Base-by-base conservation (phyloP, 352 stramenopile genomes). In the Globisporangium iwayamae region DNA sequence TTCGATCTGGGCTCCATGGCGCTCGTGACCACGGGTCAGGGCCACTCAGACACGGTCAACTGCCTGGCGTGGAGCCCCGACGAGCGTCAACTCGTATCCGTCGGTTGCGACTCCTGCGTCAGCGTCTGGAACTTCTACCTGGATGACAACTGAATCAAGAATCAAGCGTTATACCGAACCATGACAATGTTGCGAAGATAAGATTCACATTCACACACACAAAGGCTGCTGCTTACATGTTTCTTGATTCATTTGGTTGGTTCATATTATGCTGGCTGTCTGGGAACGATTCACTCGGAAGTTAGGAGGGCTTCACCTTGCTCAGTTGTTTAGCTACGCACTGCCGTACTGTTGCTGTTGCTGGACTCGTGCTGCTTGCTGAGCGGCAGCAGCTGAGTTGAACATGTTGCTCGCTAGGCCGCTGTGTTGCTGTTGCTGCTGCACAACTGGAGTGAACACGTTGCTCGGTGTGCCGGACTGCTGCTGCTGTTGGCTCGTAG, bases 61-160 rank as follows among this genome's bases (percentile, higher is more conserved):
- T 76, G 72, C 36, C 13, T 98, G 4, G 68, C 79, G 28, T 98
- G 93, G 93, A 96, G 83, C 57, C 83, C 83, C 0, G 91, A 98
- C 58, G 90, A 98, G 70, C 78, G 85, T n/a, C 91, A 98, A 72
- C 69, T 98, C 41, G 89, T 98, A 8, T 91, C 87, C 5, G 90
- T 96, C 20, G 90, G 86, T n/a, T 68, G 74, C 8, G 93, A 98
- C 67, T 87, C 85, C 58, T 97, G 91, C 62, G 76, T 97, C 56
- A 94, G 85, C 60, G 71, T 97, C 41, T 98, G 90, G 90, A 98
- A 98, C 64, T 95, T 98, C 60, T 98, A 83, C 65, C 55, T 68
- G 20, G 73, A 80, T 10, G 63, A 75, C 13, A 61, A 30, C 13
- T 69, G 25, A 28, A 28, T 28, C 25, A 28, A 28, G 25, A 51